Conservation (phyloP, 805 yeast genomes). For the Yamadazyma sp. region DNA sequence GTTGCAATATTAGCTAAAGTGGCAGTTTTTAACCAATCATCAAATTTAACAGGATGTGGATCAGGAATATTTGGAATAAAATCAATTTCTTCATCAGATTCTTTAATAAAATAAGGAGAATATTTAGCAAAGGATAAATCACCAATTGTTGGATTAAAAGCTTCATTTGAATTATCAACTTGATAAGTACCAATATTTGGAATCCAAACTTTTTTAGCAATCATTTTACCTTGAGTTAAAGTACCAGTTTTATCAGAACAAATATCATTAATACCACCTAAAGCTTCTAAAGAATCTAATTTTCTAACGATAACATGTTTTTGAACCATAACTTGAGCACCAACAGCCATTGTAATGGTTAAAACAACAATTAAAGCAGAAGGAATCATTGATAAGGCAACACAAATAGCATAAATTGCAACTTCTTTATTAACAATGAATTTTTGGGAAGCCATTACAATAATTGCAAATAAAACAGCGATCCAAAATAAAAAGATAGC, state of each 20-base stretch:
- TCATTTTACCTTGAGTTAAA: conserved; percentile 37
- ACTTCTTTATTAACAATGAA: conserved; percentile 31
- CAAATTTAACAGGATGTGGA: conserved; percentile 18
- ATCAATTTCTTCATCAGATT: conserved; percentile 34
- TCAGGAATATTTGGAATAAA: conserved; percentile 29
- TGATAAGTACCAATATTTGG: conserved; percentile 32
- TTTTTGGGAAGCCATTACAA: conserved; percentile 37
- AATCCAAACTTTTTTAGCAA: conserved; percentile 35
- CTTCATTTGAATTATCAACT: conserved; percentile 31
- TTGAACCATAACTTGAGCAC: conserved; percentile 36
- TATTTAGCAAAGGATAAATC: conserved; percentile 29
- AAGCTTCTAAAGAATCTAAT: conserved; percentile 36
- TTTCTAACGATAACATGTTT: conserved; percentile 36
- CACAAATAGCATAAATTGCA: conserved; percentile 40
- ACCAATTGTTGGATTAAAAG: conserved; percentile 39
- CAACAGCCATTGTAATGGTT: conserved; percentile 41
- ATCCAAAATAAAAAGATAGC: conserved; percentile 51
- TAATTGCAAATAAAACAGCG: conserved; percentile 36
- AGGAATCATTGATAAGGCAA: conserved; percentile 40
- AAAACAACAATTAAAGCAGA: conserved; percentile 37
- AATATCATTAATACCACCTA: conserved; percentile 38
- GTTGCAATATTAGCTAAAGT: conserved; percentile 41
- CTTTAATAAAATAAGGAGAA: conserved; percentile 28
- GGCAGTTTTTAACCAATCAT: conserved; percentile 30
- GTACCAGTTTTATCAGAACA: conserved; percentile 43